Percentiles rank a stretch among this genome's conserved stretches.
phyloP scores from a whole-genome alignment of 73 alveolate genomes.

The Tetrahymena elliotti region DNA sequence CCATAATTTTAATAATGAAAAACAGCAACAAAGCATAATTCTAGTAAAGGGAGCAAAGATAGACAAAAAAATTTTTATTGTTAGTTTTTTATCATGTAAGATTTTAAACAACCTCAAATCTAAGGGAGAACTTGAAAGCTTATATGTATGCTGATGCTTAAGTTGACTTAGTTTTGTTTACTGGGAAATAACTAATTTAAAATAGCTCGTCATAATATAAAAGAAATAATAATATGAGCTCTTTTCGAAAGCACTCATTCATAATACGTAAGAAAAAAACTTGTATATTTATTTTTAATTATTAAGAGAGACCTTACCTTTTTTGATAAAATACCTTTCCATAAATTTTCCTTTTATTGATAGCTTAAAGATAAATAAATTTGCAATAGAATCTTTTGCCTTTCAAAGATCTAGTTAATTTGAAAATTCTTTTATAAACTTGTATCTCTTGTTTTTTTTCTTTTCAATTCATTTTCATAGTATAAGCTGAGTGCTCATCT shows the following conservation, averaged over 20 bases:
- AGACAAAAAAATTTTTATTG: no score
- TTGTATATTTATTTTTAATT: background rate
- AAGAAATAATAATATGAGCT: background rate
- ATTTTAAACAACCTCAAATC: no score
- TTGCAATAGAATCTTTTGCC: background rate
- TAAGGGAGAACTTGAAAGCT: background rate
- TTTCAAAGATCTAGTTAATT: background rate
- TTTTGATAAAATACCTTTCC: background rate
- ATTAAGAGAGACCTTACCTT: background rate
- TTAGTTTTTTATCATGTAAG: background rate
- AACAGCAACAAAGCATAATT: background rate
- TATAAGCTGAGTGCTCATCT: background rate
- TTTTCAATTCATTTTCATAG: background rate
- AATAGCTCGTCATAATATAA: background rate
- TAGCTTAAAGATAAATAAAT: background rate
- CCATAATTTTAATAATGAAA: background rate
- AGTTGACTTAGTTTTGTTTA: background rate
- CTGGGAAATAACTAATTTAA: background rate
- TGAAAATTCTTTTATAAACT: background rate
- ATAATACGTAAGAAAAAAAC: background rate
- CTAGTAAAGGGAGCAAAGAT: background rate
- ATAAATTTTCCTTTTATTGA: background rate
- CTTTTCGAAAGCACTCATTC: background rate
- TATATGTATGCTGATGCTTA: background rate
- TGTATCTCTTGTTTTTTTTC: background rate